These are phyloP conservation scores for Gonapodya sp. DNA, from an alignment of 192 early-diverging fungal genomes.

Conservation along the genomic window DNA sequence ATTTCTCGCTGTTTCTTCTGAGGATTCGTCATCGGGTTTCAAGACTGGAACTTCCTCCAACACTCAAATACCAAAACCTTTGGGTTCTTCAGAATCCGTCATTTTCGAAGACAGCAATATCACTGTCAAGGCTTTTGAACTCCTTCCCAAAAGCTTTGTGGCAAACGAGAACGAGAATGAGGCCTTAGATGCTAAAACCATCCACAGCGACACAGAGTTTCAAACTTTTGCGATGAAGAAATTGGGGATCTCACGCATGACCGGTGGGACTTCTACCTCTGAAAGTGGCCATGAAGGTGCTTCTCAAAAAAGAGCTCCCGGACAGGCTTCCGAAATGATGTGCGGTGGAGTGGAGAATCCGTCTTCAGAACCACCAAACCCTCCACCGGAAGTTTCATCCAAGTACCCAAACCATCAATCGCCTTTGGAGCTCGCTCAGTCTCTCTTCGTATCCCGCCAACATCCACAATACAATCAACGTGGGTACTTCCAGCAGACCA, in stretches of 20 bases:
- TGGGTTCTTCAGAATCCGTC: background rate
- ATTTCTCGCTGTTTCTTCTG: background rate
- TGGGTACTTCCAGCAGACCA: conserved; percentile 19
- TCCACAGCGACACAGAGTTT: background rate
- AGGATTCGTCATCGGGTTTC: background rate
- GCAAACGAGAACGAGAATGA: background rate
- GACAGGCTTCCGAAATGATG: background rate
- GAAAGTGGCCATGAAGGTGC: background rate
- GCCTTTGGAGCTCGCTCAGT: background rate
- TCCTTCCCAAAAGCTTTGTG: background rate
- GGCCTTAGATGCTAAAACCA: background rate
- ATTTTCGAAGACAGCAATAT: background rate
- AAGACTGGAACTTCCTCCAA: background rate
- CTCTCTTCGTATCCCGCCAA: background rate
- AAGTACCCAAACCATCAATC: background rate
- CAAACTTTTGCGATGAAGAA: background rate
- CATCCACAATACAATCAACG: background rate
- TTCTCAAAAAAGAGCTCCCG: background rate
- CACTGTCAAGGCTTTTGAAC: background rate
- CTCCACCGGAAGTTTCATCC: background rate
- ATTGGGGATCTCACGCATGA: background rate
- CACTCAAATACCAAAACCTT: background rate
- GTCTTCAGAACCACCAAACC: background rate
- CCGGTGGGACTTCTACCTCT: background rate
- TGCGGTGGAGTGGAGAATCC: background rate